phyloP scores from a whole-genome alignment of 2,329 filamentous ascomycete genomes.

The Pseudocercospora pini-densiflorae region DNA sequence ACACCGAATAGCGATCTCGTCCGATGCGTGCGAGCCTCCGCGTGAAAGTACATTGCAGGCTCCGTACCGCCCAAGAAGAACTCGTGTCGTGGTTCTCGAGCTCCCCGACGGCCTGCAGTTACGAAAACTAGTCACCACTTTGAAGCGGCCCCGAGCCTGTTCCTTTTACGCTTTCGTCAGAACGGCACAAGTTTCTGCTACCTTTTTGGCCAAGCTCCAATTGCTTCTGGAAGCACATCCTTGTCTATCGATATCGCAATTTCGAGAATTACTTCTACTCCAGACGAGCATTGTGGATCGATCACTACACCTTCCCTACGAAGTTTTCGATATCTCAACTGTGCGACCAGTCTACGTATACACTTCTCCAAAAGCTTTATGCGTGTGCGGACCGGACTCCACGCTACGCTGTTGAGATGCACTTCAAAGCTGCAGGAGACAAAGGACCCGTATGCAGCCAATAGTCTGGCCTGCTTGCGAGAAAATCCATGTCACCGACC shows the following conservation, averaged over 20 bases:
- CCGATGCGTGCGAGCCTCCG: background rate
- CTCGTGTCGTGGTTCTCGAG: background rate
- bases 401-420: background rate
- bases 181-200: background rate
- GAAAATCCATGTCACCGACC: slow-evolving; percentile 2
- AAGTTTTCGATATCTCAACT: background rate
- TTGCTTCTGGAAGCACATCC: background rate
- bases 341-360: background rate
- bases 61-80: background rate
- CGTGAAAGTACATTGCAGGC: background rate
- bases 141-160: background rate
- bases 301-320: too few relatives aligned
- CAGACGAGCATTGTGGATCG: background rate
- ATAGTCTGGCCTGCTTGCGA: background rate
- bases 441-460: background rate
- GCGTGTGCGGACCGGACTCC: background rate
- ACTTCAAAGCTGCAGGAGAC: background rate
- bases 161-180: background rate
- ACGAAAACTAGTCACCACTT: background rate
- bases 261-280: background rate
- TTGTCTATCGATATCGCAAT: background rate
- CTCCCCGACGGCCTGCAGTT: background rate
- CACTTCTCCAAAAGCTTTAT: background rate
- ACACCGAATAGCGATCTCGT: background rate
- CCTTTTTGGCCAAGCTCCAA: background rate